Percentiles rank a stretch among this genome's conserved stretches.
phyloP scores from a whole-genome alignment of 441 rosid species.

The Aleurites moluccanus region DNA sequence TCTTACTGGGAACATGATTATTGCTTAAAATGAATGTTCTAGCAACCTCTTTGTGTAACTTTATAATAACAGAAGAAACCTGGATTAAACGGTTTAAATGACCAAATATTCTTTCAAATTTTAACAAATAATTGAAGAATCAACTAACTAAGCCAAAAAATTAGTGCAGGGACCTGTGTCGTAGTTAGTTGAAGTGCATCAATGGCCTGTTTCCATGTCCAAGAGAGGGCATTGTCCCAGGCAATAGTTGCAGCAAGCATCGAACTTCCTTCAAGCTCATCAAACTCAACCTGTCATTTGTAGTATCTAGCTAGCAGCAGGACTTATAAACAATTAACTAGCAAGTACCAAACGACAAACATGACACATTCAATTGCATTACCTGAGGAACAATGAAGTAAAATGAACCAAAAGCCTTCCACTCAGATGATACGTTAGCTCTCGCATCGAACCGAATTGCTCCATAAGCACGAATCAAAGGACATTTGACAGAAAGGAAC shows the following conservation, averaged over 20 bases:
- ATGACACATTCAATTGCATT: constrained; percentile 20
- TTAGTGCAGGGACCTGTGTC: constrained; percentile 41
- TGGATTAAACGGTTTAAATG: constrained; percentile 25
- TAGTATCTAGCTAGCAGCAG: constrained; percentile 29
- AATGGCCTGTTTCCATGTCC: constrained; percentile 66
- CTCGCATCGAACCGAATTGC: constrained; percentile 82
- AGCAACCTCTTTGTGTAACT: constrained; percentile 42
- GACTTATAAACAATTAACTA: constrained; percentile 17
- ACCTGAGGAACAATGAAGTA: constrained; percentile 92
- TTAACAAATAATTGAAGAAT: background rate
- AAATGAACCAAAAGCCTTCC: constrained; percentile 90
- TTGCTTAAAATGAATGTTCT: constrained; percentile 57
- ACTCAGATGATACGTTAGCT: constrained; percentile 63
- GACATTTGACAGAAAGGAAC: constrained; percentile 66
- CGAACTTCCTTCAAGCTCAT: constrained; percentile 75
- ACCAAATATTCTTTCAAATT: background rate
- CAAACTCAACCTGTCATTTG: constrained; percentile 80
- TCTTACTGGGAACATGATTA: constrained; percentile 48
- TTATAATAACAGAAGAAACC: constrained; percentile 54
- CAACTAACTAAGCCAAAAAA: background rate
- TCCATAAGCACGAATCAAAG: constrained; percentile 89
- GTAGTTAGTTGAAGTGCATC: constrained; percentile 51
- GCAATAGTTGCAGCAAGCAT: constrained; percentile 84
- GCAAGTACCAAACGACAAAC: constrained; percentile 24
- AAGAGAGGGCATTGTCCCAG: constrained; percentile 75